Evolutionary conservation across 768 basidiomycete genomes (phyloP).

Genomic region (Hydnum rufescens): DNA sequence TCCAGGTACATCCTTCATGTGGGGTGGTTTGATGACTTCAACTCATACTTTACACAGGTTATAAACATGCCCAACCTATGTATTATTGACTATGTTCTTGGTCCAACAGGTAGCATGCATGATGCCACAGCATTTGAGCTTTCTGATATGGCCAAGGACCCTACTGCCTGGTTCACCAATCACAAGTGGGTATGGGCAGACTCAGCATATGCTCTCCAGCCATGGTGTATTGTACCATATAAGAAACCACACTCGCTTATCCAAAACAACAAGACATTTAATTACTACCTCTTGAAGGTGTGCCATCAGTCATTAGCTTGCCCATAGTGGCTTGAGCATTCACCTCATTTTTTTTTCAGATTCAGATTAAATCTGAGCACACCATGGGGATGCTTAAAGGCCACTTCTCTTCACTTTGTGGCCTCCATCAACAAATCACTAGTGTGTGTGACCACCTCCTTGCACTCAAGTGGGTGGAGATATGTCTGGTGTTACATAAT

Average conservation of each 20-base stretch:
- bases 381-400: slow-evolving; percentile 22
- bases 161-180: slow-evolving; percentile 13
- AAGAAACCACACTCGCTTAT: slow-evolving; percentile 16
- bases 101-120: slow-evolving; percentile 20
- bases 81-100: slow-evolving; percentile 19
- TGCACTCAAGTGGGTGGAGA: slow-evolving; percentile 1
- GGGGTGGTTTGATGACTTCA: too few species aligned
- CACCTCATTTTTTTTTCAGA: background rate
- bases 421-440: slow-evolving; percentile 3
- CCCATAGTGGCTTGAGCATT: background rate
- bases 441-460: slow-evolving; percentile 1
- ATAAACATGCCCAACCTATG: slow-evolving; percentile 19
- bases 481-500: too few species aligned
- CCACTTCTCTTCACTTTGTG: slow-evolving; percentile 18
- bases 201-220: slow-evolving; percentile 18
- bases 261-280: slow-evolving; percentile 17
- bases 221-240: slow-evolving; percentile 17
- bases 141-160: slow-evolving; percentile 15
- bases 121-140: slow-evolving; percentile 20
- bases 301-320: background rate
- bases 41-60: too few species aligned
- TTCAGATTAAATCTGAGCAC: slow-evolving; percentile 19
- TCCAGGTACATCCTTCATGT: too few species aligned
- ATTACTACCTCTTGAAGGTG: slow-evolving; percentile 13
- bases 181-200: slow-evolving; percentile 10